Percentiles rank a stretch among this genome's conserved stretches.
phyloP scores from a whole-genome alignment of 345 rosid species.

The Cochlearia excelsa region DNA sequence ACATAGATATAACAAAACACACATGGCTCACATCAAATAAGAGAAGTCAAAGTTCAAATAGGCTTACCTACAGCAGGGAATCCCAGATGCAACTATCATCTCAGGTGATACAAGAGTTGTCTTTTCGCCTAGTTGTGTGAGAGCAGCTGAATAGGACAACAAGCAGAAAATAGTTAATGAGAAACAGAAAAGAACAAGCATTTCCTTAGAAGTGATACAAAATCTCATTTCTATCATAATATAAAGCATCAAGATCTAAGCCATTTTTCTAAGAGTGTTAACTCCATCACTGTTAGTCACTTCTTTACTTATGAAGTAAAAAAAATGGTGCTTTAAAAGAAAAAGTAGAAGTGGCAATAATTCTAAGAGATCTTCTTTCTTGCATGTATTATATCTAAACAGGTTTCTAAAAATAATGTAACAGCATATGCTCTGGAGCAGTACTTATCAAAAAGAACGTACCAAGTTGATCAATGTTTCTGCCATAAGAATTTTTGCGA shows the following conservation, averaged over 20 bases:
- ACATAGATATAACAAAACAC: slow-evolving; percentile 21
- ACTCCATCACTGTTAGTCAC: background rate
- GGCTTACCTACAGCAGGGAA: slow-evolving; percentile 96
- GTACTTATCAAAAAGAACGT: slow-evolving; percentile 25
- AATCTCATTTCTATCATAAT: slow-evolving; percentile 9
- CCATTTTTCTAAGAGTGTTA: slow-evolving; percentile 9
- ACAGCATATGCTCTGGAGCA: background rate
- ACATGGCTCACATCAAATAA: slow-evolving; percentile 11
- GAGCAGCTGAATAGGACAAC: slow-evolving; percentile 61
- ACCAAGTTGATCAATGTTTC: slow-evolving; percentile 79
- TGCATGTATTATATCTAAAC: slow-evolving; percentile 5
- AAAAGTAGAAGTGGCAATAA: background rate
- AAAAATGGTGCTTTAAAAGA: background rate
- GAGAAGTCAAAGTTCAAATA: slow-evolving; percentile 12
- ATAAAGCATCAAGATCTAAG: slow-evolving; percentile 7
- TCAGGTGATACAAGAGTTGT: slow-evolving; percentile 96
- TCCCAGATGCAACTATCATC: slow-evolving; percentile 67
- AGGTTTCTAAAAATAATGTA: slow-evolving; percentile 7
- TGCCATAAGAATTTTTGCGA: slow-evolving; percentile 74
- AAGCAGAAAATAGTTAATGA: slow-evolving; percentile 18
- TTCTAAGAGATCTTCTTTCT: slow-evolving; percentile 10
- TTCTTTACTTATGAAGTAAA: background rate
- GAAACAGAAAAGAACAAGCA: slow-evolving; percentile 21
- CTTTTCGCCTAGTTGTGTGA: slow-evolving; percentile 89
- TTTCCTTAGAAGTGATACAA: background rate